Evolutionary conservation across 768 basidiomycete species (phyloP).

Genomic region (Solioccasus polychromus): DNA sequence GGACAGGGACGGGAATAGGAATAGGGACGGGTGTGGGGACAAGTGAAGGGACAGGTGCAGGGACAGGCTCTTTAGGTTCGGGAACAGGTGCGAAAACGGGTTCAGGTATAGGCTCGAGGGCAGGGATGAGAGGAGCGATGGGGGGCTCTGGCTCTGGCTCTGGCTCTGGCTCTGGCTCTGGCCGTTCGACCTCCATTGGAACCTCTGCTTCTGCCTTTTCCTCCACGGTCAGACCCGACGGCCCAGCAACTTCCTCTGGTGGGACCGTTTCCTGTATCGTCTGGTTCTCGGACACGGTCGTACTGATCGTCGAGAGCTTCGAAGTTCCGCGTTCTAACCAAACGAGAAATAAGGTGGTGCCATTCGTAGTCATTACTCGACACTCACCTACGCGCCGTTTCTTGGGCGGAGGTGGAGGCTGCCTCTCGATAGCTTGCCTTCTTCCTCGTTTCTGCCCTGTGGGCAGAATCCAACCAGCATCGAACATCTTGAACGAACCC

Average conservation of each 20-base stretch:
- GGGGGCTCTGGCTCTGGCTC: slow-evolving; percentile 7
- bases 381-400: slow-evolving; percentile 50
- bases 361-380: slow-evolving; percentile 11
- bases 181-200: slow-evolving; percentile 14
- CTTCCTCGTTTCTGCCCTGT: slow-evolving; percentile 67
- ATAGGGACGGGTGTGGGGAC: background rate
- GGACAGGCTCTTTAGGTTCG: background rate
- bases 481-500: slow-evolving; percentile 77
- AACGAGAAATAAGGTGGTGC: background rate
- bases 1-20: background rate
- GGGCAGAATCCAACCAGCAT: slow-evolving; percentile 86
- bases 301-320: slow-evolving; percentile 46
- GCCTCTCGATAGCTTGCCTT: slow-evolving; percentile 44
- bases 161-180: slow-evolving; percentile 9
- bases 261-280: slow-evolving; percentile 28
- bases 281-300: slow-evolving; percentile 46
- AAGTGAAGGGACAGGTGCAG: background rate
- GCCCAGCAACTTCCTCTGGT: slow-evolving; percentile 25
- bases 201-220: slow-evolving; percentile 16
- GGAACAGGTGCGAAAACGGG: background rate
- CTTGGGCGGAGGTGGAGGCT: slow-evolving; percentile 48
- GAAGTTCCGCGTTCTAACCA: slow-evolving; percentile 37
- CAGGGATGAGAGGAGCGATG: background rate
- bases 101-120: slow-evolving; percentile 1
- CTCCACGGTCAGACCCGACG: slow-evolving; percentile 22